phyloP scores from a whole-genome alignment of 2,329 filamentous ascomycete genomes.

The Aureobasidium sp. region DNA sequence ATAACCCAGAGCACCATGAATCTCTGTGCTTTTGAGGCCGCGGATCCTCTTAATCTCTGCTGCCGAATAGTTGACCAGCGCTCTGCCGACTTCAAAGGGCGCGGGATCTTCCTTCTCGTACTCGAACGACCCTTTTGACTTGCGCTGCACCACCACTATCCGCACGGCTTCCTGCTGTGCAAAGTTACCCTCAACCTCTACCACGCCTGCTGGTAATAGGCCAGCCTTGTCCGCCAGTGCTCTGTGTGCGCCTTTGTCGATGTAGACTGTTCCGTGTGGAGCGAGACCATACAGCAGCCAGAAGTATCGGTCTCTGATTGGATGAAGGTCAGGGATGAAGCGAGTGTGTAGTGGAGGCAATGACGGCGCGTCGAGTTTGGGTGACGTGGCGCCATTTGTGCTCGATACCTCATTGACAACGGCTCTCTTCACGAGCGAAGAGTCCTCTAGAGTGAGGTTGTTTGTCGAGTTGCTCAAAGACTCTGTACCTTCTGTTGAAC shows the following conservation, averaged over 20 bases:
- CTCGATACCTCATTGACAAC: conserved; percentile 16
- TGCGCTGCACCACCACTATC: conserved; percentile 66
- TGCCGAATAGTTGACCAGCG: conserved; percentile 87
- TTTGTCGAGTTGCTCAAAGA: conserved; percentile 19
- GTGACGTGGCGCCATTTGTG: conserved; percentile 21
- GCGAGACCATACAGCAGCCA: conserved; percentile 91
- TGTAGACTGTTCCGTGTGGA: conserved; percentile 84
- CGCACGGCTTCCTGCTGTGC: conserved; percentile 88
- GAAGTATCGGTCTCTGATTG: conserved; percentile 89
- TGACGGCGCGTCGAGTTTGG: conserved; percentile 25
- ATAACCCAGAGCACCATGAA: conserved; percentile 73
- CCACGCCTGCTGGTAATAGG: conserved; percentile 80
- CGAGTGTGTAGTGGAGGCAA: conserved; percentile 69
- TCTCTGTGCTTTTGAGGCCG: conserved; percentile 74
- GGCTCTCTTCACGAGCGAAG: conserved; percentile 18
- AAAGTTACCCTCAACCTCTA: conserved; percentile 82
- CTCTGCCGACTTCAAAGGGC: conserved; percentile 66
- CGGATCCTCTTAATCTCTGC: conserved; percentile 76
- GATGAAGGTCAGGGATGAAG: conserved; percentile 75
- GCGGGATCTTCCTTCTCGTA: conserved; percentile 45
- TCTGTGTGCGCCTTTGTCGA: conserved; percentile 78
- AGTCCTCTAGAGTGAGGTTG: not conserved
- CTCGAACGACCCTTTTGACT: conserved; percentile 15
- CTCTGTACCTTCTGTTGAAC: not conserved
- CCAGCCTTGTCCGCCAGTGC: conserved; percentile 78